These are phyloP conservation scores for Syzygium aqueum DNA, from an alignment of 345 rosid species.

Conservation along the genomic window DNA sequence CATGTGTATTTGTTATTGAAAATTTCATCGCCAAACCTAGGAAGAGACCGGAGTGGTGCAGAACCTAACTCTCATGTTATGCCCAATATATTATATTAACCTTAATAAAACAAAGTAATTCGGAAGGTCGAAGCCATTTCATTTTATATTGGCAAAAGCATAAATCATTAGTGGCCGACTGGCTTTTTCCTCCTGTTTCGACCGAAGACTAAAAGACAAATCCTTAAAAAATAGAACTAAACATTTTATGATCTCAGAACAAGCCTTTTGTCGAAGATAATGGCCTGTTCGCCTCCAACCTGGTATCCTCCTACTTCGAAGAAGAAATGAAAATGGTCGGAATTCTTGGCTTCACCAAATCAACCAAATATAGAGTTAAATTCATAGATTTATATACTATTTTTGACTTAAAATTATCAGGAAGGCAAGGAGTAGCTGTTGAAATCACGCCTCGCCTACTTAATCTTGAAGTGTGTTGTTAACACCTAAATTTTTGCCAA, in stretches of 20 bases:
- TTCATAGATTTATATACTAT: too few relatives aligned
- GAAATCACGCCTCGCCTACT: too few relatives aligned
- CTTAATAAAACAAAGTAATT: background rate
- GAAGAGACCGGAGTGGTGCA: background rate
- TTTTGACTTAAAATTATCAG: too few relatives aligned
- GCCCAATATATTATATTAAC: background rate
- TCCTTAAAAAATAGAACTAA: background rate
- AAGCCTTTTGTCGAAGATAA: background rate
- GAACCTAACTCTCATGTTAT: background rate
- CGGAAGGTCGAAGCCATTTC: background rate
- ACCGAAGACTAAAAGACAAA: background rate
- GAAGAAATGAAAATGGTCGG: background rate
- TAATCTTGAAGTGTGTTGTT: too few relatives aligned
- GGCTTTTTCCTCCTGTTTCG: background rate
- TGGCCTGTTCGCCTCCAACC: background rate
- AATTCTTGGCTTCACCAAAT: background rate
- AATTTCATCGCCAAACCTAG: background rate
- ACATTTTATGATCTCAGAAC: background rate
- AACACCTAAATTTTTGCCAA: too few relatives aligned
- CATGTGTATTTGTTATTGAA: background rate
- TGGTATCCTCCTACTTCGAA: background rate
- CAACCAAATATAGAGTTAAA: background rate
- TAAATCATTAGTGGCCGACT: background rate
- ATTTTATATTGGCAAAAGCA: background rate
- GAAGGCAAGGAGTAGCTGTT: too few relatives aligned